A percentile compares a stretch with the other conserved stretches of the same genome.
Conservation (phyloP, 2,329 filamentous ascomycete species). For the Fusarium sp. region DNA sequence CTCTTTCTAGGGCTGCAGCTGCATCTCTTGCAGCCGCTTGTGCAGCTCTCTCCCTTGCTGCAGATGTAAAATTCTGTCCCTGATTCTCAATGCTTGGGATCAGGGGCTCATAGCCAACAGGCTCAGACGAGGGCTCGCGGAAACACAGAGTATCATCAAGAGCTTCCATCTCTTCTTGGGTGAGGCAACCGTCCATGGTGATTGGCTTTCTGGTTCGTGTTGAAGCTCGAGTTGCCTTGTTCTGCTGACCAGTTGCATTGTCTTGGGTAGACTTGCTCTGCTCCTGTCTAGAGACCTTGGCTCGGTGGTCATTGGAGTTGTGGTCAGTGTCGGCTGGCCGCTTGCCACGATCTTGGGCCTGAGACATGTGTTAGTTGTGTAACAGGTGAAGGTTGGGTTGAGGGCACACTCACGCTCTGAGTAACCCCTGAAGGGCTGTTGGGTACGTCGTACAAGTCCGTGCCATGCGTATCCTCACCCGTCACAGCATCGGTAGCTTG, state of each 20-base stretch:
- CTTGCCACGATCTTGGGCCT: constrained; percentile 8
- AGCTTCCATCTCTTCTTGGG: neutral
- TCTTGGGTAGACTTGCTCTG: neutral
- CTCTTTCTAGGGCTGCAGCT: neutral
- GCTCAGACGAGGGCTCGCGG: neutral
- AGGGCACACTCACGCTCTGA: neutral
- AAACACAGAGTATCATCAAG: neutral
- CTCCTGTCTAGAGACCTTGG: constrained; percentile 9
- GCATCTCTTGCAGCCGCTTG: neutral
- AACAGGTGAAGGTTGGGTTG: neutral
- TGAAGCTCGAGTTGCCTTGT: neutral
- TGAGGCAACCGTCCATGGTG: neutral
- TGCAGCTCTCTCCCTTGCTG: neutral
- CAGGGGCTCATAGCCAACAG: neutral
- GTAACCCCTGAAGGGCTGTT: neutral
- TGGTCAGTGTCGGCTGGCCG: constrained; percentile 1
- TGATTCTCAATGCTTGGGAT: neutral
- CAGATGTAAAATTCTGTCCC: neutral
- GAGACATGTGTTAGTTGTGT: neutral
- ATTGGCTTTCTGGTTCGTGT: neutral
- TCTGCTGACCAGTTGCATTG: neutral
- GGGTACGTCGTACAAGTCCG: constrained; percentile 8
- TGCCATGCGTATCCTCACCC: neutral
- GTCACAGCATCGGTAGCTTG: neutral
- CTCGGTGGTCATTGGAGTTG: neutral